Percentiles rank a stretch among this genome's conserved stretches.
These are phyloP conservation scores for Torulaspora indica DNA, from an alignment of 805 yeast genomes.

Conservation along the genomic window DNA sequence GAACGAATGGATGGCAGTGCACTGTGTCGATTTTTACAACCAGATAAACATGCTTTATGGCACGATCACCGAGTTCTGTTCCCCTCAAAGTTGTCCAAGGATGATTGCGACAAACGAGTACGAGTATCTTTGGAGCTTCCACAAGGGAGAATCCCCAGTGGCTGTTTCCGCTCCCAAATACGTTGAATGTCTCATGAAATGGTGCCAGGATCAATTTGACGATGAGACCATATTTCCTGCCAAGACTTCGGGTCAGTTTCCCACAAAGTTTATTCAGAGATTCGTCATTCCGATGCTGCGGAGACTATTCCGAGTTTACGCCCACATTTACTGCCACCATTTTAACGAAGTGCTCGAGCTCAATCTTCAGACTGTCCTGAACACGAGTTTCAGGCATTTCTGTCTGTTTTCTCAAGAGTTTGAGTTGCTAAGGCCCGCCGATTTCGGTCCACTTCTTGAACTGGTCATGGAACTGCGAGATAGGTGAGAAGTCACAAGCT, in stretches of 20 bases:
- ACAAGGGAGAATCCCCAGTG: conserved; percentile 63
- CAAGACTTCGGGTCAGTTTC: conserved; percentile 87
- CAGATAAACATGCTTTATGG: conserved; percentile 96
- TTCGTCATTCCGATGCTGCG: conserved; percentile 83
- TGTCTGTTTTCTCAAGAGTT: conserved; percentile 84
- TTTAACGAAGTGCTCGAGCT: conserved; percentile 91
- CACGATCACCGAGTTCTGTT: conserved; percentile 91
- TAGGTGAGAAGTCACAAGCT: conserved; percentile 18
- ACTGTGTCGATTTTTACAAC: conserved; percentile 94
- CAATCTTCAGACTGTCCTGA: conserved; percentile 86
- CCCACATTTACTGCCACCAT: conserved; percentile 97
- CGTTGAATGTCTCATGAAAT: conserved; percentile 86
- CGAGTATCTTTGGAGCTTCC: conserved; percentile 95
- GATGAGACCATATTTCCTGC: conserved; percentile 88
- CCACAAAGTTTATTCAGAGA: conserved; percentile 65
- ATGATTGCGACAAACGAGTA: conserved; percentile 98
- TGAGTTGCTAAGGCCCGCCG: conserved; percentile 67
- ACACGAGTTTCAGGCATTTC: conserved; percentile 92
- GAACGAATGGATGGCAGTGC: conserved; percentile 95
- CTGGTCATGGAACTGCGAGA: conserved; percentile 50
- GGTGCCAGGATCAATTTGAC: conserved; percentile 92
- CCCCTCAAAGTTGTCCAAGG: conserved; percentile 89
- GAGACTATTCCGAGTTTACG: conserved; percentile 88
- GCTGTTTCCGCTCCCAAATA: conserved; percentile 93
- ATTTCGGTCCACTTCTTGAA: conserved; percentile 88